Evolutionary conservation across 1,284 basidiomycete species (phyloP).

Genomic region (Cryptococcus hybrid): DNA sequence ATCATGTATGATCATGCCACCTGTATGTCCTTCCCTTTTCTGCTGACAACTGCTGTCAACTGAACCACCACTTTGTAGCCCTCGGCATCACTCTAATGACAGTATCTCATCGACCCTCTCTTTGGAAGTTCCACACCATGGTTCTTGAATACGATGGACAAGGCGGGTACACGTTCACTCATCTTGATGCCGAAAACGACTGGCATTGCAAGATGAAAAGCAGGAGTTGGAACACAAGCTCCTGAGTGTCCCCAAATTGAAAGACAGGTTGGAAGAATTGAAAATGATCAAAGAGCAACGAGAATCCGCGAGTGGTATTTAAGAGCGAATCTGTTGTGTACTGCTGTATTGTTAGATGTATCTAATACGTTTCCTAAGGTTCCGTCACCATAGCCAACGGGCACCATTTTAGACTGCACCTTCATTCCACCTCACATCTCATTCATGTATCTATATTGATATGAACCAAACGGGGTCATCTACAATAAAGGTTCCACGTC

Average conservation of each 20-base stretch:
- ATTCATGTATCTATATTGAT: no score
- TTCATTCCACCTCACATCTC: no score
- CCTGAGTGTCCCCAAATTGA: conserved; percentile 81
- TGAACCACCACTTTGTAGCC: conserved; percentile 30
- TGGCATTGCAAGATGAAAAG: conserved; percentile 93
- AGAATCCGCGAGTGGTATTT: conserved; percentile 3
- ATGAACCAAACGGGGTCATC: no score
- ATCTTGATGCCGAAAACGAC: conserved; percentile 84
- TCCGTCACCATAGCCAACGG: no score
- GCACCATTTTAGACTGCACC: no score
- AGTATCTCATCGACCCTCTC: conserved; percentile 84
- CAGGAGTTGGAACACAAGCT: conserved; percentile 75
- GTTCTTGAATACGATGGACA: conserved; percentile 79
- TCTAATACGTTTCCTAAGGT: no score
- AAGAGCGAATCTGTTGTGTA: no score
- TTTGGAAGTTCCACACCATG: conserved; percentile 94
- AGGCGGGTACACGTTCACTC: conserved; percentile 66
- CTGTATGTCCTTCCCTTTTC: conserved; percentile 25
- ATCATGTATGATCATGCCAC: conserved; percentile 96
- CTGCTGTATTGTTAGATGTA: no score
- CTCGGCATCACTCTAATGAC: conserved; percentile 87
- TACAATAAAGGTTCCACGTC: conserved; percentile 90
- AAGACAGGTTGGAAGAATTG: conserved; percentile 67
- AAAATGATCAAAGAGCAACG: conserved; percentile 50
- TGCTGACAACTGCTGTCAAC: background rate